phyloP scores from a whole-genome alignment of 1,284 basidiomycete species.

The Pseudozyma pruni region DNA sequence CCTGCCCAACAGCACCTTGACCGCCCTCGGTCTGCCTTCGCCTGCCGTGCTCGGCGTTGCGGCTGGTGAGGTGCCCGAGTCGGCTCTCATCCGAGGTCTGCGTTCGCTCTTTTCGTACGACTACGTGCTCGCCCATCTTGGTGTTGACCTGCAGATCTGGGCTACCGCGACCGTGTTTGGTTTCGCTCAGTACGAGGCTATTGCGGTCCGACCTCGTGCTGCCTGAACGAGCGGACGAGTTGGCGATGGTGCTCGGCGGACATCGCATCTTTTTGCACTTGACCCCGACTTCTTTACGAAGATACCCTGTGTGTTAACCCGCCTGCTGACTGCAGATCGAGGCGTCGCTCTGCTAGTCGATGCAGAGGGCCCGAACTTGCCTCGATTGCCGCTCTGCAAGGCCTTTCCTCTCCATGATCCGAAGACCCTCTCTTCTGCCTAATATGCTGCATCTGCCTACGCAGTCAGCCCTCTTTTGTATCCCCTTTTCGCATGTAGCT shows the following conservation, averaged over 20 bases:
- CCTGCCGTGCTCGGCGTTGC: constrained; percentile 51
- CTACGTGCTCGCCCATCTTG: constrained; percentile 46
- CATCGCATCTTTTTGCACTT: no score
- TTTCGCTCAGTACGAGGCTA: constrained; percentile 52
- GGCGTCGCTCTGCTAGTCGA: no score
- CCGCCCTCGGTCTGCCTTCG: constrained; percentile 27
- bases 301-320: no score
- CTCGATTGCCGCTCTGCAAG: background rate
- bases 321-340: no score
- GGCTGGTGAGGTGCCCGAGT: constrained; percentile 47
- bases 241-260: no score
- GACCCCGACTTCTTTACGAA: no score
- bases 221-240: constrained; percentile 11
- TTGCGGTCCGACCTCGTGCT: constrained; percentile 47
- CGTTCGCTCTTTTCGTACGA: constrained; percentile 44
- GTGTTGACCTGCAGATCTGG: constrained; percentile 50
- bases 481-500: constrained; percentile 4
- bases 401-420: background rate
- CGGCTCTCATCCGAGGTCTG: constrained; percentile 27
- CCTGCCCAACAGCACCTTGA: constrained; percentile 39
- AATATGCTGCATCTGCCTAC: no score
- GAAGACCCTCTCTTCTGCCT: no score
- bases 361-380: no score
- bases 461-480: background rate
- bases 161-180: constrained; percentile 47